phyloP scores from a whole-genome alignment of 768 basidiomycete genomes.

The Suillus tomentosus region DNA sequence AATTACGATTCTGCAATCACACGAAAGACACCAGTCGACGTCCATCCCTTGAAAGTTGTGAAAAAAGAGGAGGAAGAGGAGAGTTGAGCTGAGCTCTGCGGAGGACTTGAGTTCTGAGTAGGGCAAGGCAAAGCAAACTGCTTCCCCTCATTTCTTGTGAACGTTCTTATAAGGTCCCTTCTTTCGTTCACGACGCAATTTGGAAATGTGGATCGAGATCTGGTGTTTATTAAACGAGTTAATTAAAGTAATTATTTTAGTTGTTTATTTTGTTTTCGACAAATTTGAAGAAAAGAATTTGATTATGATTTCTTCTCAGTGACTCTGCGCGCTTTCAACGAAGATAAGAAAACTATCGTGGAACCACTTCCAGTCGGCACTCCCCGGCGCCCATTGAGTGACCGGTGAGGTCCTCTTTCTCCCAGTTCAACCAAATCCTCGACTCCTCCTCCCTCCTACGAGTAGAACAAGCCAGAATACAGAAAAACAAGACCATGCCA shows the following conservation, averaged over 20 bases:
- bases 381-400: constrained; percentile 13
- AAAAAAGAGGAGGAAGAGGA: neutral
- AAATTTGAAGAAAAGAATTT: constrained; percentile 14
- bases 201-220: constrained; percentile 20
- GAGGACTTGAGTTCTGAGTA: constrained; percentile 17
- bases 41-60: constrained; percentile 42
- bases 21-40: constrained; percentile 72
- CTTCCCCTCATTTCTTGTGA: constrained; percentile 5
- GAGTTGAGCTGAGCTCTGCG: constrained; percentile 4
- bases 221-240: constrained; percentile 35
- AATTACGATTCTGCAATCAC: constrained; percentile 60
- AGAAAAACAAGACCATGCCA: too few species aligned
- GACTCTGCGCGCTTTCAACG: too few species aligned
- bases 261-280: constrained; percentile 7
- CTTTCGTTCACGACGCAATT: constrained; percentile 19
- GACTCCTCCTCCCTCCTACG: too few species aligned
- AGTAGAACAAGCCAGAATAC: too few species aligned
- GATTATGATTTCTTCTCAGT: constrained; percentile 8
- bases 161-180: constrained; percentile 32
- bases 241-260: constrained; percentile 23
- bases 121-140: constrained; percentile 20
- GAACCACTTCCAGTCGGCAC: constrained; percentile 3
- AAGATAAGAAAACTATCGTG: constrained; percentile 11
- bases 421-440: too few species aligned
- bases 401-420: constrained; percentile 9